Evolutionary conservation across 139 green algal species (phyloP).

Genomic region (Raphidocelis subcapitata): DNA sequence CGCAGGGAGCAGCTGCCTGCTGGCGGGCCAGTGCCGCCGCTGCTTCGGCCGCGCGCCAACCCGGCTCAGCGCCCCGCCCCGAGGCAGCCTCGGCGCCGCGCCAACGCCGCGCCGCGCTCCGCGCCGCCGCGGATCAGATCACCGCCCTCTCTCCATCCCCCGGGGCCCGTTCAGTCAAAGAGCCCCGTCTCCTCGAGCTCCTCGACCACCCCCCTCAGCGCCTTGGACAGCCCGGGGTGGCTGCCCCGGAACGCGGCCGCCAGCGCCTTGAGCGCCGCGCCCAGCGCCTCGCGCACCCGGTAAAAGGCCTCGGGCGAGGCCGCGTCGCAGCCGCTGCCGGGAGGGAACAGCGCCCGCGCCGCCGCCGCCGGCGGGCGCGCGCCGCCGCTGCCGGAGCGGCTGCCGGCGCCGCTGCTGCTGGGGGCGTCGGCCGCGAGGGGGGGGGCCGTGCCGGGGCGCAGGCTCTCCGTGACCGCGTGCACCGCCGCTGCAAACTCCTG

Average conservation of each 20-base stretch:
- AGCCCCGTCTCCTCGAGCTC: slow-evolving; percentile 18
- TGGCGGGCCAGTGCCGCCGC: too few relatives aligned
- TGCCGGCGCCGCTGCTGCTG: not conserved
- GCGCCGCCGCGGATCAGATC: too few relatives aligned
- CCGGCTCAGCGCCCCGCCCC: too few relatives aligned
- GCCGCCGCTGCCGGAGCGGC: not conserved
- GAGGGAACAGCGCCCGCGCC: too few relatives aligned
- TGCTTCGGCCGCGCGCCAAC: too few relatives aligned
- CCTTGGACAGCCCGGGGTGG: slow-evolving; percentile 1
- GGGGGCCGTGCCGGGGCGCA: not conserved
- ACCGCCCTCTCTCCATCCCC: too few relatives aligned
- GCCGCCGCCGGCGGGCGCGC: not conserved
- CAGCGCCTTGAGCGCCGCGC: not conserved
- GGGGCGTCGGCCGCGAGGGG: not conserved
- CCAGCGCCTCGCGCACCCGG: not conserved
- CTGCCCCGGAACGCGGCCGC: slow-evolving; percentile 13
- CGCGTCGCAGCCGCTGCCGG: not conserved
- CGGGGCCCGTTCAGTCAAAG: not conserved
- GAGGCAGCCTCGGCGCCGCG: too few relatives aligned
- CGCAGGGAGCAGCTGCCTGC: too few relatives aligned
- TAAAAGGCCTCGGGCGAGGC: not conserved
- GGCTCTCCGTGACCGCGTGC: too few relatives aligned
- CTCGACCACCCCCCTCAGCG: slow-evolving; percentile 1
- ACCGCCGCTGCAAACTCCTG: too few relatives aligned
- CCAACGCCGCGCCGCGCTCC: too few relatives aligned